Conservation (phyloP, 345 rosid species). For the Nasturtium officinale region DNA sequence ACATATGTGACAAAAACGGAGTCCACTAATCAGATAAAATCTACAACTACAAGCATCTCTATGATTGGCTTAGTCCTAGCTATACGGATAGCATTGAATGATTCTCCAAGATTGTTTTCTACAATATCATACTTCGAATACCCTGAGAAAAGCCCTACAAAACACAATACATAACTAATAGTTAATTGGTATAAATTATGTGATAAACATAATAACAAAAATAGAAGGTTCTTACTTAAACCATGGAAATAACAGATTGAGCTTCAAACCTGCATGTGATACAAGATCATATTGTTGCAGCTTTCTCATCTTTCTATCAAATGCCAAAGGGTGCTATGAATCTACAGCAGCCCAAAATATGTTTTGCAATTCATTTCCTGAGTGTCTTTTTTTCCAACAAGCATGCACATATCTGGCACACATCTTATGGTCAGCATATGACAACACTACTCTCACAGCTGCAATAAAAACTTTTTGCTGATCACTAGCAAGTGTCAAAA, state of each 20-base stretch:
- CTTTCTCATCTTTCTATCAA: background rate
- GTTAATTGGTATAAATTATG: no score
- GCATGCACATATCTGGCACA: background rate
- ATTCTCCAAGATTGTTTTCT: no score
- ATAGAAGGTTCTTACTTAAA: background rate
- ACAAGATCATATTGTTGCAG: background rate
- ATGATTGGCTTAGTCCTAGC: no score
- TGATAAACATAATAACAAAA: no score
- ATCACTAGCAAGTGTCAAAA: background rate
- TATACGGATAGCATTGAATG: no score
- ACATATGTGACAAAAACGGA: no score
- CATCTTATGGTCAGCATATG: slow-evolving; percentile 1
- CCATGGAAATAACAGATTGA: background rate
- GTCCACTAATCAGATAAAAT: no score
- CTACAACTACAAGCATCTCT: no score
- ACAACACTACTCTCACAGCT: background rate
- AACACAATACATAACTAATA: no score
- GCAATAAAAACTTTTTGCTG: background rate
- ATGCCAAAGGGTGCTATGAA: background rate
- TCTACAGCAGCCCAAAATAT: background rate
- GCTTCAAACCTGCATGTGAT: background rate
- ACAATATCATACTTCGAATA: no score
- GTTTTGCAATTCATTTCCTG: background rate
- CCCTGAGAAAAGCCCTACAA: no score
- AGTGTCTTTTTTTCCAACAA: background rate